Percentiles rank a stretch among this genome's conserved stretches.
Conservation (phyloP, 257 asterid genomes). For the Misopates orontium region DNA sequence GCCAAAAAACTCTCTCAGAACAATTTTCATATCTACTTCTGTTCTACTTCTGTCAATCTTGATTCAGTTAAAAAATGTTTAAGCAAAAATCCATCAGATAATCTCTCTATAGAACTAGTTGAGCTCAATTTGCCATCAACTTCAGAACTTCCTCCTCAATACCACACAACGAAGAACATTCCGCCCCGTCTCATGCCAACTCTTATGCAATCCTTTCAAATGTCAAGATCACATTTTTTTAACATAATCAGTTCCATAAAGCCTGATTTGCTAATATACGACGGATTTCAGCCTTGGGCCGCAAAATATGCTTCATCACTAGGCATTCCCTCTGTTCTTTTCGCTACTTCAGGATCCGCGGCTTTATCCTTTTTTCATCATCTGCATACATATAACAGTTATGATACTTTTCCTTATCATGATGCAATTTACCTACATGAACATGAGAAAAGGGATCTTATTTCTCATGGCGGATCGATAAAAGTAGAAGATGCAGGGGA, state of each 20-base stretch:
- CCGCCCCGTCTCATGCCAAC: slow-evolving; percentile 38
- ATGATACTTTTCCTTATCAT: slow-evolving; percentile 38
- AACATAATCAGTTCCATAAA: slow-evolving; percentile 22
- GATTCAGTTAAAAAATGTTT: slow-evolving; percentile 23
- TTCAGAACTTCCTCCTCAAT: slow-evolving; percentile 37
- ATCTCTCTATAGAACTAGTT: slow-evolving; percentile 22
- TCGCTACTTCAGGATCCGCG: slow-evolving; percentile 19
- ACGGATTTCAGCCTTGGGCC: slow-evolving; percentile 41
- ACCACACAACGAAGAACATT: slow-evolving; percentile 42
- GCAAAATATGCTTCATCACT: slow-evolving; percentile 24
- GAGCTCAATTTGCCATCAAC: slow-evolving; percentile 35
- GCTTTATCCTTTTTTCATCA: slow-evolving; percentile 32
- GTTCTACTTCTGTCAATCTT: slow-evolving; percentile 45
- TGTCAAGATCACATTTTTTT: slow-evolving; percentile 22
- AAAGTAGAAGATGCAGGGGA: slow-evolving; percentile 15
- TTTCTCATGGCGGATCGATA: slow-evolving; percentile 3
- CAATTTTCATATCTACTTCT: slow-evolving; percentile 38
- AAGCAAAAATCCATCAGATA: not conserved
- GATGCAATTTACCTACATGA: slow-evolving; percentile 26
- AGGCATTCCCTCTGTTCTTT: slow-evolving; percentile 33
- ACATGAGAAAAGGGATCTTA: slow-evolving; percentile 25
- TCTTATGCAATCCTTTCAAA: slow-evolving; percentile 36
- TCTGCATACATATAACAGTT: slow-evolving; percentile 5
- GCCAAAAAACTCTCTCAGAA: slow-evolving; percentile 44
- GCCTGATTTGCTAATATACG: slow-evolving; percentile 40